Evolutionary conservation across 805 yeast species (phyloP).

Genomic region (Hanseniaspora vineae): DNA sequence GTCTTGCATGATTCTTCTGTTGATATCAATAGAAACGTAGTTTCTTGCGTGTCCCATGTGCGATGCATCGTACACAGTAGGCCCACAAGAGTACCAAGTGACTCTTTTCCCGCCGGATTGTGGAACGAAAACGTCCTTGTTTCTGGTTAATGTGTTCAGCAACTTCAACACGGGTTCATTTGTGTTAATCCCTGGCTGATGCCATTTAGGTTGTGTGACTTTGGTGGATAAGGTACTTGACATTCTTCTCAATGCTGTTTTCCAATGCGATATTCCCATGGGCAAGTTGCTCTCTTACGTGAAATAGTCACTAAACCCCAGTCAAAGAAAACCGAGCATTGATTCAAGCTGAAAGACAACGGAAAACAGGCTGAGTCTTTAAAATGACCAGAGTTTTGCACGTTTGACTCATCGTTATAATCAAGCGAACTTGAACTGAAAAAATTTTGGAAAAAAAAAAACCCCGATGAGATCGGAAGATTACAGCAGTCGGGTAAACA

Average conservation of each 20-base stretch:
- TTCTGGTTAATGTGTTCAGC: conserved; percentile 73
- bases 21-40: conserved; percentile 87
- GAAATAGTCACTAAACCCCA: too few relatives aligned
- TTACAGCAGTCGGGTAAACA: too few relatives aligned
- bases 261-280: not conserved
- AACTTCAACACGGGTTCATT: conserved; percentile 36
- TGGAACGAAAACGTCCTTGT: conserved; percentile 72
- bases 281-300: not conserved
- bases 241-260: not conserved
- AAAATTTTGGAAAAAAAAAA: too few relatives aligned
- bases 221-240: conserved; percentile 10
- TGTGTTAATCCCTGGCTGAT: conserved; percentile 21
- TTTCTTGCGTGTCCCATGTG: conserved; percentile 99
- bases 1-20: conserved; percentile 77
- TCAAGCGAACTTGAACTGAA: too few relatives aligned
- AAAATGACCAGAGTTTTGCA: too few relatives aligned
- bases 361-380: too few relatives aligned
- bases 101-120: conserved; percentile 42
- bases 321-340: too few relatives aligned
- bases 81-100: conserved; percentile 97
- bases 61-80: conserved; percentile 89
- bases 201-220: conserved; percentile 42
- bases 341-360: too few relatives aligned
- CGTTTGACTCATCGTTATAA: too few relatives aligned
- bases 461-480: too few relatives aligned